Base-by-base conservation (phyloP, 2,329 filamentous ascomycete species). In the Monosporascus sp. region DNA sequence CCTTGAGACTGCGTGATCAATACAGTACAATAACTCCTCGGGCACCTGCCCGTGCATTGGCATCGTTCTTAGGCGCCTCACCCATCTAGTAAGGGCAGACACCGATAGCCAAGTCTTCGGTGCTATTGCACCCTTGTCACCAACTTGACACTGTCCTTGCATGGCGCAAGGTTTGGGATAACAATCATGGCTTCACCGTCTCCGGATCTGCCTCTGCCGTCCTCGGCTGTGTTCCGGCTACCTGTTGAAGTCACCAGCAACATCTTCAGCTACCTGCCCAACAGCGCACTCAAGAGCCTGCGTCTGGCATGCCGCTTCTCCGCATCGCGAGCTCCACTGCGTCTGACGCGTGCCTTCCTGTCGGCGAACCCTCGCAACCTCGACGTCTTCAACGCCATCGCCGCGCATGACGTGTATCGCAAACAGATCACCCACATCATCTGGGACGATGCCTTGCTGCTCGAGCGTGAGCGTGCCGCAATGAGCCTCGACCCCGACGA, bases 361-460 rank as follows among this genome's bases (percentile, higher is more conserved):
- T 73, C 70, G 6, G 65, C 73, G 5, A 74, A 71, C 48, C 65
- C 66, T 4, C 62, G 65, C 22, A 69, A 75, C 49, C 57, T 77
- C 6, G 45, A 66, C 3, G 70, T 72, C 5, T 65, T 72, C 22
- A 60, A 64, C 2, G 60, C 64, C 15, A 60, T 76, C 48, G 67
- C 73, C 8, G 56, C 68, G 9, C 67, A 75, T 54, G 63, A 68
- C 5, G 52, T 43, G 1, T 69, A 70, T 48, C 65, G 67, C 4
- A 46, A 57, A 1, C 39, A 54, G 1, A 60, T 76, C 7, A 55
- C 47, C 3, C 72, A 76, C 51, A 65, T 76, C 5, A 63, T 77
- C 37, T 75, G 67, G 68, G 68, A 74, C 24, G 69, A 72, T 49
- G 60, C 59, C 22, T 39, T 52, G 22, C 35, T 55, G 14, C 4